phyloP scores from a whole-genome alignment of 1,139 yeast genomes.

The Candida sp. region DNA sequence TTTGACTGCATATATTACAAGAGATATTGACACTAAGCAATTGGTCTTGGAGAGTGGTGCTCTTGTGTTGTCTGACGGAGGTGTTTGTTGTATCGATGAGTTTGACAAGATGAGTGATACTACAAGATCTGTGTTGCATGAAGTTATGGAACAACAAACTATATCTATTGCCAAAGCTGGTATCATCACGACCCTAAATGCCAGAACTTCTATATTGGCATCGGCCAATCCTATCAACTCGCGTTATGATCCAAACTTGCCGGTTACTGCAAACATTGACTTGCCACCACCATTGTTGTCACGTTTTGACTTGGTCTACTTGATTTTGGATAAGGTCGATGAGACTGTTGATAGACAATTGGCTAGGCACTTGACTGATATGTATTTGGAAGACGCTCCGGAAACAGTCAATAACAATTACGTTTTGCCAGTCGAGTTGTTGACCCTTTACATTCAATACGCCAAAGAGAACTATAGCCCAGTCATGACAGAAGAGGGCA shows the following conservation, averaged over 20 bases:
- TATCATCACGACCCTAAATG: constrained; percentile 94
- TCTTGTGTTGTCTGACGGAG: constrained; percentile 95
- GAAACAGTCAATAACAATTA: constrained; percentile 69
- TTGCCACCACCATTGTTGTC: constrained; percentile 95
- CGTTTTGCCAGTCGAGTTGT: constrained; percentile 83
- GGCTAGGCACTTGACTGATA: constrained; percentile 88
- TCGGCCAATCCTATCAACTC: constrained; percentile 99
- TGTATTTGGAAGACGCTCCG: constrained; percentile 91
- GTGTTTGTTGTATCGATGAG: constrained; percentile 98
- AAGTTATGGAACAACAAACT: constrained; percentile 99
- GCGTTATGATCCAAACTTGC: constrained; percentile 88
- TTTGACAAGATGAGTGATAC: constrained; percentile 97
- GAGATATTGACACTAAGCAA: constrained; percentile 94
- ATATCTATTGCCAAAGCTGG: constrained; percentile 99
- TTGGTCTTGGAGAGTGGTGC: constrained; percentile 97
- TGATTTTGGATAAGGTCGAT: constrained; percentile 92
- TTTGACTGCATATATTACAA: constrained; percentile 93
- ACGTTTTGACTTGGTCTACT: constrained; percentile 91
- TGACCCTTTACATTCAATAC: constrained; percentile 88
- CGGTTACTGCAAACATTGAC: constrained; percentile 95
- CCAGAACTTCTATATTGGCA: constrained; percentile 94
- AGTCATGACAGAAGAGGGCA: constrained; percentile 76
- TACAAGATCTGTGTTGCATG: constrained; percentile 94
- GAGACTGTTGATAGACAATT: constrained; percentile 82
- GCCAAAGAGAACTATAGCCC: constrained; percentile 88